Evolutionary conservation across 768 basidiomycete species (phyloP), one percentile per base, ranked within the genome.

Genomic region (Filobasidium wieringae): DNA sequence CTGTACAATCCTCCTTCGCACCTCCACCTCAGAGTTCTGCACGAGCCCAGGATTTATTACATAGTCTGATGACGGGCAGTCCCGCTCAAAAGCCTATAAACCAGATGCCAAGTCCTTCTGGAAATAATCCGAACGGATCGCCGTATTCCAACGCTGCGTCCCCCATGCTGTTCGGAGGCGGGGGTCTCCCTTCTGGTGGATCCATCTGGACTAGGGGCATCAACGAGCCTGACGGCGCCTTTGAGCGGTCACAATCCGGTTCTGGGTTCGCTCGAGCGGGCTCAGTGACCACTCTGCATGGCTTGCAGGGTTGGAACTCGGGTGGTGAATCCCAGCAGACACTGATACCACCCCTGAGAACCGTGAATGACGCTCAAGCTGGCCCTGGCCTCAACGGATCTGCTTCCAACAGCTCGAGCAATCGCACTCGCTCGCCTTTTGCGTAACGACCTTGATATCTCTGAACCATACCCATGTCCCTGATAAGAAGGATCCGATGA

Each of bases 121-220:
- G 22, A 3, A 26, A 27, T 14, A 47, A 47, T 24, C 17, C 43
- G 43, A 14, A 19, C 7, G 43, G 22, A 22, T 47, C 43, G n/a
- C 43, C 24, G 14, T 47, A 24, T 14, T 47, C 43, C 2, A 47
- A 47, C 43, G 29, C 43, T 24, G 43, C 43, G 11, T 47, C 43
- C 15, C 43, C 43, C 24, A 14, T 47, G 17, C 43, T 47, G 22
- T 47, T 47, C 14, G 43, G 43, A 22, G 43, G 43, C 2, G 43
- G 22, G 12, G 43, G 43, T 3, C 29, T 47, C 43, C 29, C 43
- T 19, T 17, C 15, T 27, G 43, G 49, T 32, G 56, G 32, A 15
- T 57, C 56, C 22, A 57, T 57, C 49, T 57, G 56, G 56, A 50
- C 56, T n/a, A 45, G 47, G 1, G 56, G 56, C 33, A 17, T 47